Base-by-base conservation (phyloP, 768 basidiomycete genomes). In the Rhodotorula babjevae region DNA sequence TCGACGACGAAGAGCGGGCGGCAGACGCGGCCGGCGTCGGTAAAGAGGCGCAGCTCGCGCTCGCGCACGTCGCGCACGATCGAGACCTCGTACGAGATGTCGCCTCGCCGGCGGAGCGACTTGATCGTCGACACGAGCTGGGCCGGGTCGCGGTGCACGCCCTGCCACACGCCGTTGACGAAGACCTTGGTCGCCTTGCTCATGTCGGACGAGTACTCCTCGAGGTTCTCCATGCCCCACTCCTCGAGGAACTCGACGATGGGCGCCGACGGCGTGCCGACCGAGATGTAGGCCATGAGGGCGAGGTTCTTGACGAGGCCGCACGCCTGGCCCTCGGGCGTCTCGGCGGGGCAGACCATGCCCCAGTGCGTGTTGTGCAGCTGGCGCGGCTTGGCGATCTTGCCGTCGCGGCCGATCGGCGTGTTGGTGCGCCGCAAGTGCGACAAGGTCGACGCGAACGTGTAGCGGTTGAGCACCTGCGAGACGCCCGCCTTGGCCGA, bases 281-380 rank as follows among this genome's bases (percentile, higher is more conserved):
- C 95, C 58, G 96, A 98, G 70, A 98, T 96, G 82, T 93, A 95
- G 9, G 95, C 84, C 93, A 98, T 95, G 76, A 98, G 87, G 0
- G 96, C 92, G 68, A 99, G 83, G 82, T 99, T 98, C 84, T 99
- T 98, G 82, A 98, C 96, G 57, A 98, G 87, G 82, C 96, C 96
- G 82, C 96, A 99, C 72, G 96, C 96, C 81, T 98, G 96, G 59
- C 96, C 96, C 87, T 99, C 96, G 2, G 96, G 96, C 8, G 96
- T 99, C 82, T 99, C 96, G 52, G 96, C 96, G 56, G 96, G 96
- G 80, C 96, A 99, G 29, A 99, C 96, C 96, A 99, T 98, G 50
- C 96, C 96, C 96, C 96, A 99, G 78, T 99, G 96, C 1, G 96
- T 97, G 79, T 99, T 99, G 82, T 99, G 96, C 67, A 99, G 84